A percentile compares a stretch with the other conserved stretches of the same genome.
Evolutionary conservation across 345 rosid genomes (phyloP).

Genomic region (Euclidium syriacum): DNA sequence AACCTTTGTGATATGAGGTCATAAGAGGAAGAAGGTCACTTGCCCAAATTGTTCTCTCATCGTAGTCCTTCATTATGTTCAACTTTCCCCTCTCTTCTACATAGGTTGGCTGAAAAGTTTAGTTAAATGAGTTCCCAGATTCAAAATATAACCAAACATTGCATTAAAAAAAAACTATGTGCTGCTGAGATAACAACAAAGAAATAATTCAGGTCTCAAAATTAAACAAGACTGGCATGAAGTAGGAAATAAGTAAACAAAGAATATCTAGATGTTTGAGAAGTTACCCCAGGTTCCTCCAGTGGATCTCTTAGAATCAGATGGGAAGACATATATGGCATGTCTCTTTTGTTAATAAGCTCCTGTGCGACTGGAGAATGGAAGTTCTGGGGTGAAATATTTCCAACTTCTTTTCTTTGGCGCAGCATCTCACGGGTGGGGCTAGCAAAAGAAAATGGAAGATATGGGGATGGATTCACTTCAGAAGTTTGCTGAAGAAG

Average conservation of each 20-base stretch:
- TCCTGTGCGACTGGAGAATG: conserved; percentile 38
- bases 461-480: conserved; percentile 36
- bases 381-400: conserved; percentile 41
- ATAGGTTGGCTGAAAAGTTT: conserved; percentile 52
- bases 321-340: conserved; percentile 55
- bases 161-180: background rate
- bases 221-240: conserved; percentile 7
- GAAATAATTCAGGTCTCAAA: background rate
- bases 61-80: conserved; percentile 69
- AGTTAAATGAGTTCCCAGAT: conserved; percentile 4
- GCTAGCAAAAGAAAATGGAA: conserved; percentile 45
- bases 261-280: conserved; percentile 2
- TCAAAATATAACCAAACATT: conserved; percentile 9
- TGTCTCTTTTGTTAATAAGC: conserved; percentile 42
- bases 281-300: conserved; percentile 77
- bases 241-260: conserved; percentile 11
- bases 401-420: conserved; percentile 59
- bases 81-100: conserved; percentile 87
- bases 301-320: conserved; percentile 70
- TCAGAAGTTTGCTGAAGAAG: conserved; percentile 70
- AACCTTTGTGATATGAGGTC: conserved; percentile 91
- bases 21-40: conserved; percentile 70
- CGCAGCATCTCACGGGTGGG: conserved; percentile 45
- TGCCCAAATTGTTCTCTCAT: conserved; percentile 95
- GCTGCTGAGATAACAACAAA: background rate